phyloP scores from a whole-genome alignment of 495 filamentous ascomycete genomes.

The Evansstolkia leycettana region DNA sequence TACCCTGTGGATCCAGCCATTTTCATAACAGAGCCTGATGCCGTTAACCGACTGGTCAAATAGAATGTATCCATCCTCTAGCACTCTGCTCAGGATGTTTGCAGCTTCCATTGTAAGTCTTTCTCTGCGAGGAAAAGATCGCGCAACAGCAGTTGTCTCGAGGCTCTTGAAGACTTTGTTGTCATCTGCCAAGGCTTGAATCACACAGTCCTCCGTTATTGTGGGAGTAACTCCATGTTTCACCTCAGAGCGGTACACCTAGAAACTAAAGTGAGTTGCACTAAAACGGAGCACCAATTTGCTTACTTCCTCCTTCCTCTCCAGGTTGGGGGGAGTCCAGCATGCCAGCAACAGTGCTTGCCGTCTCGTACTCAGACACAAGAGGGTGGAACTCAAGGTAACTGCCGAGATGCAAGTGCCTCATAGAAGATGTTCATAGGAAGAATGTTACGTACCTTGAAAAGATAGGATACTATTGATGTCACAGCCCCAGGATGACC shows the following conservation, averaged over 20 bases:
- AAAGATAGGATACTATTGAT: slow-evolving; percentile 1
- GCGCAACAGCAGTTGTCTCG: slow-evolving; percentile 1
- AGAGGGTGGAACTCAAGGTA: background rate
- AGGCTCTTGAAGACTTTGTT: background rate
- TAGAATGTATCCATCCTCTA: slow-evolving; percentile 3
- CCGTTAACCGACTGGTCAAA: background rate
- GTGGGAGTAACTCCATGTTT: background rate
- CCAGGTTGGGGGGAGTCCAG: too few species aligned
- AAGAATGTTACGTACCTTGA: background rate
- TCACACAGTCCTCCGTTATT: background rate
- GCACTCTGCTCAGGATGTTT: slow-evolving; percentile 1
- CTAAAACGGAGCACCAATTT: too few species aligned
- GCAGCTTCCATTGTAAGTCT: slow-evolving; percentile 1
- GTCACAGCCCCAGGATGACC: slow-evolving; percentile 11
- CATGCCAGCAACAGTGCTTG: too few species aligned
- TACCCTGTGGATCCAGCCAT: slow-evolving; percentile 5
- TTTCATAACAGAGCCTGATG: slow-evolving; percentile 2
- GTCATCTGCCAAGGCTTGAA: background rate
- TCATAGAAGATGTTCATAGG: too few species aligned
- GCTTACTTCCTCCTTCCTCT: too few species aligned
- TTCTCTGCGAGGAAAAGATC: slow-evolving; percentile 1
- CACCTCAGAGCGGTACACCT: background rate
- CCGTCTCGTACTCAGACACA: too few species aligned
- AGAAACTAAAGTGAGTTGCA: too few species aligned
- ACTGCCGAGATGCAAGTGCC: too few species aligned